These are phyloP conservation scores for Solanum sitiens DNA, from an alignment of 257 asterid species.

Conservation along the genomic window DNA sequence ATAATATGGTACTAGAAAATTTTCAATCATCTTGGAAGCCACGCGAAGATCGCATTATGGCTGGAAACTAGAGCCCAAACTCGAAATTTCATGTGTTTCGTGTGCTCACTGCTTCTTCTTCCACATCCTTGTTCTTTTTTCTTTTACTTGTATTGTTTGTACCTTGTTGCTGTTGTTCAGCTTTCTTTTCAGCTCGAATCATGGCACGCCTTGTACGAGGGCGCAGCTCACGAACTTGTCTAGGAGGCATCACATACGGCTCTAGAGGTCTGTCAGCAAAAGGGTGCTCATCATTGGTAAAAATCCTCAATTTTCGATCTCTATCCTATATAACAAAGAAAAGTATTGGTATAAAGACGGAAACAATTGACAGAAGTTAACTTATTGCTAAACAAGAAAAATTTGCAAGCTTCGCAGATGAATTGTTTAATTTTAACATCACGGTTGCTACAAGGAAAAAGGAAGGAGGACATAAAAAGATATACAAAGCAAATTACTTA, in stretches of 20 bases:
- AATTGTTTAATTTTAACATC: background rate
- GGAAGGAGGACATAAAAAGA: background rate
- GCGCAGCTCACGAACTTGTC: constrained; percentile 89
- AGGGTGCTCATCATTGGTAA: constrained; percentile 75
- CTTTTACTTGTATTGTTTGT: constrained; percentile 40
- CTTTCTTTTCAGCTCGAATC: constrained; percentile 93
- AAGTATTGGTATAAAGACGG: background rate
- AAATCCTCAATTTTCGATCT: constrained; percentile 86
- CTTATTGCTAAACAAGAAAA: background rate
- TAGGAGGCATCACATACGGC: constrained; percentile 64
- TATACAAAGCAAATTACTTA: constrained; percentile 21
- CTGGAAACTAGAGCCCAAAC: background rate
- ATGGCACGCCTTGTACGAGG: constrained; percentile 81
- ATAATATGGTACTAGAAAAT: background rate
- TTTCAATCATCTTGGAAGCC: background rate
- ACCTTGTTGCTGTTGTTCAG: constrained; percentile 55
- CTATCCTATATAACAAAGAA: constrained; percentile 45
- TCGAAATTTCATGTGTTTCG: constrained; percentile 4
- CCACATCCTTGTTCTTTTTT: constrained; percentile 43
- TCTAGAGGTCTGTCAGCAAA: constrained; percentile 73
- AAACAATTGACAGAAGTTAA: background rate
- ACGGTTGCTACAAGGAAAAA: background rate
- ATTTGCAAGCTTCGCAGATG: background rate
- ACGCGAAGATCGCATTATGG: background rate
- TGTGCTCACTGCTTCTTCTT: constrained; percentile 25